Evolutionary conservation across 2,329 filamentous ascomycete species (phyloP), one percentile per base, ranked within the genome.

Genomic region (Ophiostoma ips): DNA sequence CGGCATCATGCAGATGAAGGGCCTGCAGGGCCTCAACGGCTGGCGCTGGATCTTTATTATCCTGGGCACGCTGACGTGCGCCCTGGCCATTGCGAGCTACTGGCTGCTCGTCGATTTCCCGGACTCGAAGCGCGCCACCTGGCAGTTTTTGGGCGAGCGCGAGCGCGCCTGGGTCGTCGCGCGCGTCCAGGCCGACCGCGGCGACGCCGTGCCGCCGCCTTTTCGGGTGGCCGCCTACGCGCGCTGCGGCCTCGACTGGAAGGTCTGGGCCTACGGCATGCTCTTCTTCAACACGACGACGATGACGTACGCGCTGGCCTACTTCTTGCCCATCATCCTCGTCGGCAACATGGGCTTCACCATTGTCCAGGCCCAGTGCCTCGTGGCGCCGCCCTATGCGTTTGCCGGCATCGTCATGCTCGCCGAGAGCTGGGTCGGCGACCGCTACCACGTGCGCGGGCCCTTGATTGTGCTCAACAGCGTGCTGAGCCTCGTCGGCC

Each of bases 291-390:
- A 77, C 63, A 76, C 77, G 2, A 87, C 84, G 0, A 84, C 83
- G 11, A 75, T 85, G 47, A 74, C 75, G 1, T 92, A 92, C 61
- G 79, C 84, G 0, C 74, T 92, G 9, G 82, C 84, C 2, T 90
- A 84, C 63, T 90, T 89, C 60, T 66, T 89, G 4, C 85, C 86
- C 7, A 77, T 89, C 58, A 85, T 92, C 57, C 76, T 94, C 13
- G 64, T 68, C 46, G 58, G 58, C 34, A 73, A 68, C 62, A 76
- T 89, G 69, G 74, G 76, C 13, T 89, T 86, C 68, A 69, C 64
- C 44, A 69, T 81, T 5, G 80, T 71, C 8, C 68, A 69, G 46
- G 70, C 83, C 0, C 83, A 87, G 63, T 86, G 83, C 60, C 76
- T 89, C 5, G 72, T 81, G 4, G 83, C 85, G 0, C 83, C 82